phyloP scores from a whole-genome alignment of 1,284 basidiomycete species.

The Ustilago sp. region DNA sequence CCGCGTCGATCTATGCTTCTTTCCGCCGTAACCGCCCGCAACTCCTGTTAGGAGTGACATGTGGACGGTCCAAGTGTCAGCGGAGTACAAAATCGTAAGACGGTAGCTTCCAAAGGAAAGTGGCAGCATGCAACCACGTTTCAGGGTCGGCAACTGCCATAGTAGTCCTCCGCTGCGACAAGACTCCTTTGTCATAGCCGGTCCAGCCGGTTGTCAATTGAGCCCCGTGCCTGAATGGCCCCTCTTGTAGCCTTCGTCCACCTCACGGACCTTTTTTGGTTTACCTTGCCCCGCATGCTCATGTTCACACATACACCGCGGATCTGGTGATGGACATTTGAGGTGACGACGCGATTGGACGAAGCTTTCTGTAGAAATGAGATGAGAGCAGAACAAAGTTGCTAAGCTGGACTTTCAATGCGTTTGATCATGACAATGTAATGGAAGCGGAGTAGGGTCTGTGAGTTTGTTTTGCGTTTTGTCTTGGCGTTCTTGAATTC shows the following conservation, averaged over 20 bases:
- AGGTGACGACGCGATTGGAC: not conserved
- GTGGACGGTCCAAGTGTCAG: not conserved
- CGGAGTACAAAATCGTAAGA: not conserved
- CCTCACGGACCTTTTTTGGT: slow-evolving; percentile 3
- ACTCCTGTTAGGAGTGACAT: not conserved
- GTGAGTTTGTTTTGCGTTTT: not conserved
- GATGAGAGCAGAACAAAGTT: not conserved
- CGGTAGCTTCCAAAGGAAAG: not conserved
- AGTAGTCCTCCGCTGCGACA: not conserved
- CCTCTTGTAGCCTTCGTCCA: not conserved
- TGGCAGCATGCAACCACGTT: not conserved
- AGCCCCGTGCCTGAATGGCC: not conserved
- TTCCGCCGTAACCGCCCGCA: not conserved
- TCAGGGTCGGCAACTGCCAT: not conserved
- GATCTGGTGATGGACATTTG: too few species aligned
- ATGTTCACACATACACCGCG: not conserved
- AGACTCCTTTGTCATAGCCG: not conserved
- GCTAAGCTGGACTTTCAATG: not conserved
- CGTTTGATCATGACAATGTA: slow-evolving; percentile 21
- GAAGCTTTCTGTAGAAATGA: not conserved
- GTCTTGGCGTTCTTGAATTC: not conserved
- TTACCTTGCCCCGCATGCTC: slow-evolving; percentile 7
- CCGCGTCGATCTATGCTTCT: slow-evolving; percentile 17
- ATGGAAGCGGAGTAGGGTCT: not conserved
- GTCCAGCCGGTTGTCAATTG: slow-evolving; percentile 4